Base-by-base conservation (phyloP, 2,329 filamentous ascomycete genomes). In the Fusarium vanettenii region DNA sequence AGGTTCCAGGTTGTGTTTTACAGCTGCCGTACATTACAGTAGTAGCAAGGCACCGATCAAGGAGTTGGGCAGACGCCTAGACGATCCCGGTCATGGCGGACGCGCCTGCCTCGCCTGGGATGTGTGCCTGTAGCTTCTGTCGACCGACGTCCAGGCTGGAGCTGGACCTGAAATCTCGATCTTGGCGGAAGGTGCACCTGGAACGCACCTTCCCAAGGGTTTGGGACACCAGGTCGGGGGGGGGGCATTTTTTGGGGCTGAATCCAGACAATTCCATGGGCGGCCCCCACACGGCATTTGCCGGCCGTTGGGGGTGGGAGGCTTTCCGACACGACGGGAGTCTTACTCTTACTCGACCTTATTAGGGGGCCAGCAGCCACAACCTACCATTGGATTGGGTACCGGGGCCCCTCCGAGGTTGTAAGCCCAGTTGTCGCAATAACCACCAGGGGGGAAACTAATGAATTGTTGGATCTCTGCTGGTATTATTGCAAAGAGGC, bases 231-330 rank as follows among this genome's bases (percentile, higher is more conserved):
- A 67, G 56, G 66, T 65, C 63, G n/a, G 48, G 66, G n/a, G 48
- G 66, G 70, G 68, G 37, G 41, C n/a, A 43, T 48, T 41, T 63
- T 60, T 48, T 68, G 66, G 35, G 72, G 70, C 75, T 69, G 50
- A 63, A 70, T 78, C 75, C 62, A 72, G 75, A 74, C 67, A 52
- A 35, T 66, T 64, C 71, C 48, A 65, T 50, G 27, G 27, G 33
- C 35, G 60, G 65, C 71, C 65, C 69, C 71, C 67, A 50, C 45
- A 65, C 72, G 69, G 74, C 66, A 75, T 67, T 69, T 75, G 45
- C 76, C 74, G 72, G 64, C 76, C 69, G 71, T 76, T 76, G 39
- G 60, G 45, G 39, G 29, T 55, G 50, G 50, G 48, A 55, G 48
- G 27, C 48, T 31, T 31, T 55, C 27, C 48, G 27, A 31, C 27